Evolutionary conservation across 106 monocot genomes (phyloP).

Genomic region (Dactylorhiza incarnata): DNA sequence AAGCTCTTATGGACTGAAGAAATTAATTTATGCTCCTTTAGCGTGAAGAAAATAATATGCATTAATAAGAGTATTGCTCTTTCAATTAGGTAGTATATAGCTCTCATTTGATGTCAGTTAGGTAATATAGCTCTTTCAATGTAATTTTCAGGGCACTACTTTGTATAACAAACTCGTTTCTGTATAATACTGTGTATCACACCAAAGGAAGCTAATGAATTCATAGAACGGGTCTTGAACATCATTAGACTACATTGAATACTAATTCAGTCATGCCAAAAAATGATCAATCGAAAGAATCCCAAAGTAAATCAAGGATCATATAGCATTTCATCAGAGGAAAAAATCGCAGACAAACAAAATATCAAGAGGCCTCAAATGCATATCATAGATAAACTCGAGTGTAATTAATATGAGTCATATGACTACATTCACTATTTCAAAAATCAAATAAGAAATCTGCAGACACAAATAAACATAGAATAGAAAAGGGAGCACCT

Average conservation of each 20-base stretch:
- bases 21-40: too few species aligned
- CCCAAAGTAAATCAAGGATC: not conserved
- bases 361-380: not conserved
- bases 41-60: not conserved
- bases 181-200: not conserved
- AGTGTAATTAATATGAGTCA: not conserved
- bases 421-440: not conserved
- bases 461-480: not conserved
- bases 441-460: not conserved
- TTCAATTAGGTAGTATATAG: not conserved
- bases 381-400: not conserved
- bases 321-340: not conserved
- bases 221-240: not conserved
- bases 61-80: not conserved
- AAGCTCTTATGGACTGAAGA: too few species aligned
- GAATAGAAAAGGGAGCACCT: slow-evolving; percentile 45
- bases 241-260: not conserved
- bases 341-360: slow-evolving; percentile 2
- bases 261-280: not conserved
- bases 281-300: not conserved
- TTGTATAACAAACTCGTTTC: not conserved
- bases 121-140: not conserved
- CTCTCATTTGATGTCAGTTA: not conserved
- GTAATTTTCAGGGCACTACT: not conserved
- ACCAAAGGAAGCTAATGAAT: not conserved